Conservation (phyloP, 2,329 filamentous ascomycete genomes). For the Pseudogymnoascus sp. region DNA sequence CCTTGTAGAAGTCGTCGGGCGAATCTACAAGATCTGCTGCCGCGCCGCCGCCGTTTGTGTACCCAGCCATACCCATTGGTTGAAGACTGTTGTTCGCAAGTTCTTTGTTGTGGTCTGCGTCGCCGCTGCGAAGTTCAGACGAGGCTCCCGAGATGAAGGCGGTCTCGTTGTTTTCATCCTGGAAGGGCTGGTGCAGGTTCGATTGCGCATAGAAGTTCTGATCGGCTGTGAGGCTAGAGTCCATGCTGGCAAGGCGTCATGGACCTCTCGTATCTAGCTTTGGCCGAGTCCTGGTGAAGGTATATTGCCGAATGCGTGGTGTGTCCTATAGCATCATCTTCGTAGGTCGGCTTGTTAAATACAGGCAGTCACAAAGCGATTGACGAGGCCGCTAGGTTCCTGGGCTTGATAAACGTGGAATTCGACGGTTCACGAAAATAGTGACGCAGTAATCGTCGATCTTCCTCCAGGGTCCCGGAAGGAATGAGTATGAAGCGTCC, state of each 20-base stretch:
- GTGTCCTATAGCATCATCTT: slow-evolving; percentile 4
- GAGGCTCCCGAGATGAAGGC: background rate
- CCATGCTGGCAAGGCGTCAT: slow-evolving; percentile 25
- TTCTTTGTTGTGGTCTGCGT: background rate
- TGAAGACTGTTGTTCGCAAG: background rate
- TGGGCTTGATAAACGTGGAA: background rate
- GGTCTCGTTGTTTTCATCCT: background rate
- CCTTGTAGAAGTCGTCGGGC: slow-evolving; percentile 47
- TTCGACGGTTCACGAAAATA: background rate
- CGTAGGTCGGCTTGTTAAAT: background rate
- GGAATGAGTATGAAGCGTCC: background rate
- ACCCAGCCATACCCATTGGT: background rate
- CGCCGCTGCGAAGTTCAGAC: background rate
- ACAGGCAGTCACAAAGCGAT: slow-evolving; percentile 3
- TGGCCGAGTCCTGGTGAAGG: slow-evolving; percentile 7
- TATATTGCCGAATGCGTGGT: background rate
- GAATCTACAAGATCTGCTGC: background rate
- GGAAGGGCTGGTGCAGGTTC: background rate
- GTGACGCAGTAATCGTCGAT: slow-evolving; percentile 8
- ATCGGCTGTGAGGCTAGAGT: slow-evolving; percentile 29
- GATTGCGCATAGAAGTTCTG: slow-evolving; percentile 28
- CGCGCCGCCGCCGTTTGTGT: background rate
- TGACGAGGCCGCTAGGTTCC: background rate
- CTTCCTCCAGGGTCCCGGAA: background rate
- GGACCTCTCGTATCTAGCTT: slow-evolving; percentile 2